These are phyloP conservation scores for Euphorbia pulcherrima DNA, from an alignment of 345 rosid genomes.

Conservation along the genomic window DNA sequence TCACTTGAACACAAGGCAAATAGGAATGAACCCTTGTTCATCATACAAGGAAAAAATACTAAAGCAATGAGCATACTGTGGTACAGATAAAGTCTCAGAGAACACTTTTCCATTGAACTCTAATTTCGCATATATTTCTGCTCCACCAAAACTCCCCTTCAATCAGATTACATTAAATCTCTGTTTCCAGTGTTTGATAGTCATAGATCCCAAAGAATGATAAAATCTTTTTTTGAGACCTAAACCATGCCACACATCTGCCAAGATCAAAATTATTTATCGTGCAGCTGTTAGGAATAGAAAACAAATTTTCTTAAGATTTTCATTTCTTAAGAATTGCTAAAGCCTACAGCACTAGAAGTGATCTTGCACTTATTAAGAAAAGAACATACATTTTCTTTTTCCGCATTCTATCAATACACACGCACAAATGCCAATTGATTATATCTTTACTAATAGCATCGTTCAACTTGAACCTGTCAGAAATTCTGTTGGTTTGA, in stretches of 20 bases:
- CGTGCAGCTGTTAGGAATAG: background rate
- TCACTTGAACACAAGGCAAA: background rate
- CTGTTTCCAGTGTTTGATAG: background rate
- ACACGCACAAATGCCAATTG: background rate
- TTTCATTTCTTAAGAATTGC: background rate
- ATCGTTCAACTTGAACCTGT: constrained; percentile 2
- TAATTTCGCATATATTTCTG: background rate
- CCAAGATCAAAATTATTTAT: constrained; percentile 1
- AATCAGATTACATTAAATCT: background rate
- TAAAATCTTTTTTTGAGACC: background rate
- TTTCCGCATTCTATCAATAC: background rate
- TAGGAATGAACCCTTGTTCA: background rate
- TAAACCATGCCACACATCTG: background rate
- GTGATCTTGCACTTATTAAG: background rate
- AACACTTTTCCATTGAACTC: background rate
- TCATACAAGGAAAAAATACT: background rate
- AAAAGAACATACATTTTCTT: background rate
- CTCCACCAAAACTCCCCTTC: background rate
- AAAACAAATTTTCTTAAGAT: too few species aligned
- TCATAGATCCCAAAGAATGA: background rate
- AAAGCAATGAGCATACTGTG: background rate
- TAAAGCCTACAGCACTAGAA: background rate
- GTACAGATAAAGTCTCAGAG: background rate
- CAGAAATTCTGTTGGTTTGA: constrained; percentile 10
- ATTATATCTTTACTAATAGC: background rate